phyloP scores from a whole-genome alignment of 2,329 filamentous ascomycete species.

The Penicillium sp. region DNA sequence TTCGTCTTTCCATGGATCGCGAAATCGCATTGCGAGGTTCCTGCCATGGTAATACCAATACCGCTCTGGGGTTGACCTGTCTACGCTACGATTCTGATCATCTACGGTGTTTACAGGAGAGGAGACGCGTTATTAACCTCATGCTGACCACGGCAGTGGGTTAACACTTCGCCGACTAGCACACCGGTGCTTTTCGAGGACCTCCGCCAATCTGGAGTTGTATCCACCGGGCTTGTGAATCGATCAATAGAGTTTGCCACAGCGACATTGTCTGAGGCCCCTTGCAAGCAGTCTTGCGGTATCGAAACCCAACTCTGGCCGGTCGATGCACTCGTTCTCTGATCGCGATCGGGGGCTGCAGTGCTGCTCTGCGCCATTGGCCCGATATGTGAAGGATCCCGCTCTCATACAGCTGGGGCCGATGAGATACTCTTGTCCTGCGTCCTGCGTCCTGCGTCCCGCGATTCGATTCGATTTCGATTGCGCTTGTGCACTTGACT shows the following conservation, averaged over 20 bases:
- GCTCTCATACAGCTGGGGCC: too few species aligned
- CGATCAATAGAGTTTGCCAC: slow-evolving; percentile 10
- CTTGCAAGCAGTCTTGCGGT: slow-evolving; percentile 14
- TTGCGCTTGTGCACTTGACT: neutral
- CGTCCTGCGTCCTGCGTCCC: neutral
- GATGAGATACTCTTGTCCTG: too few species aligned
- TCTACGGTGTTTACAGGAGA: too few species aligned
- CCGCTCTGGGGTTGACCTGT: too few species aligned
- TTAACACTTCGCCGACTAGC: neutral
- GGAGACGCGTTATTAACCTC: slow-evolving; percentile 2
- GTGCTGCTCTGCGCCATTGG: too few species aligned
- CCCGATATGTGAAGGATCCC: too few species aligned
- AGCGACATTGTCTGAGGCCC: slow-evolving; percentile 9
- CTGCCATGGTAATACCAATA: too few species aligned
- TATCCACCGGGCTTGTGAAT: slow-evolving; percentile 11
- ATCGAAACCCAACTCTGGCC: slow-evolving; percentile 1
- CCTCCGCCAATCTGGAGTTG: slow-evolving; percentile 6
- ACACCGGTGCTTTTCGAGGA: slow-evolving; percentile 7
- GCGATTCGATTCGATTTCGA: neutral
- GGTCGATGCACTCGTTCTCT: too few species aligned
- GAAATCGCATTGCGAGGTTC: too few species aligned
- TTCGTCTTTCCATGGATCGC: slow-evolving; percentile 1
- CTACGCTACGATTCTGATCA: too few species aligned
- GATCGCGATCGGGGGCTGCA: too few species aligned
- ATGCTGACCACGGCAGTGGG: slow-evolving; percentile 3